Evolutionary conservation across 768 basidiomycete species (phyloP).

Genomic region (Psilocybe cyanescens): DNA sequence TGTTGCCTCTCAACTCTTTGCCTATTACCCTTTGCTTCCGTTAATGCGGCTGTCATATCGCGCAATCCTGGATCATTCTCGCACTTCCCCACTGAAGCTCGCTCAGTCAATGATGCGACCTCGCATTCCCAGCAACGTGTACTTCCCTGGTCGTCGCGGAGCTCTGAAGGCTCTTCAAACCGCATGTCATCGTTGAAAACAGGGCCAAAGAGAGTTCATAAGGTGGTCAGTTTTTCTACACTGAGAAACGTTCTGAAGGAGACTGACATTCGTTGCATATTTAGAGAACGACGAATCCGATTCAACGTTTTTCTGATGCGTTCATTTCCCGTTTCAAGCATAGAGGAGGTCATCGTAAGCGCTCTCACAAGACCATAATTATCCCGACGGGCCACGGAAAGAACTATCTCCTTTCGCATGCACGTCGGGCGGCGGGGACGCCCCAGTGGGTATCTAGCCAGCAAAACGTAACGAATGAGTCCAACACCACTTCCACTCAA

Average conservation of each 20-base stretch:
- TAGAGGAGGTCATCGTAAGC: slow-evolving; percentile 10
- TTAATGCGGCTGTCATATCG: slow-evolving; percentile 21
- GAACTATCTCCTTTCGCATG: slow-evolving; percentile 19
- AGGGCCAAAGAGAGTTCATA: slow-evolving; percentile 1
- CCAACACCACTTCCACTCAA: slow-evolving; percentile 25
- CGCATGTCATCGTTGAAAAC: background rate
- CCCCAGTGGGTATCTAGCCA: slow-evolving; percentile 17
- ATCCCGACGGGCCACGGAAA: slow-evolving; percentile 22
- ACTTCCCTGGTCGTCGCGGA: slow-evolving; percentile 15
- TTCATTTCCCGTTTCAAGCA: slow-evolving; percentile 12
- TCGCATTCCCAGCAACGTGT: slow-evolving; percentile 11
- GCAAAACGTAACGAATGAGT: slow-evolving; percentile 11
- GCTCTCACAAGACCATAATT: slow-evolving; percentile 18
- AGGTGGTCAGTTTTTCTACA: slow-evolving; percentile 18
- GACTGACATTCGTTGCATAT: background rate
- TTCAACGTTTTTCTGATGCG: slow-evolving; percentile 14
- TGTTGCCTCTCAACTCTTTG: slow-evolving; percentile 48
- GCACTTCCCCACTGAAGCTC: background rate
- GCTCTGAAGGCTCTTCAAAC: background rate
- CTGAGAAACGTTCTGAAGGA: background rate
- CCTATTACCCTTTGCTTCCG: slow-evolving; percentile 28
- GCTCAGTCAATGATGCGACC: background rate
- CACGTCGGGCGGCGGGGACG: slow-evolving; percentile 13
- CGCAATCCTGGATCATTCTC: slow-evolving; percentile 11
- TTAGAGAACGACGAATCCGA: slow-evolving; percentile 19